Conservation (phyloP, 768 basidiomycete species). For the Lactarius hengduanensis region DNA sequence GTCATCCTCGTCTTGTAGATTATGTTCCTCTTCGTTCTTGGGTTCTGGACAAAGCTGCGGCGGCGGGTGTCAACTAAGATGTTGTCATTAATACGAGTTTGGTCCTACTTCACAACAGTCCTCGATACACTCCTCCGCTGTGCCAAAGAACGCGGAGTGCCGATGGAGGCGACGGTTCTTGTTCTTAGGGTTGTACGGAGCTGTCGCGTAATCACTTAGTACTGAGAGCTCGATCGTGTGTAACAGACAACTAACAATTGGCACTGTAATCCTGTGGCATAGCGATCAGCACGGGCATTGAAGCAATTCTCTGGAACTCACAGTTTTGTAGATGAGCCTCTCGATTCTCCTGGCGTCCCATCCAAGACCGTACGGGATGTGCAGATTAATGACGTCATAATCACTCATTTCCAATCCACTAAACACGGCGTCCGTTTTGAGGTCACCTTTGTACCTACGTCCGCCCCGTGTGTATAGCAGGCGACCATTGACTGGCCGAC, state of each 20-base stretch:
- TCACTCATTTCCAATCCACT: slow-evolving; percentile 54
- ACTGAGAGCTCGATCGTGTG: background rate
- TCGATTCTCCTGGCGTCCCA: slow-evolving; percentile 58
- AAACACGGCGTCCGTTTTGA: slow-evolving; percentile 46
- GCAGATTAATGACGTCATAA: slow-evolving; percentile 53
- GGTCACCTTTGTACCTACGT: slow-evolving; percentile 50
- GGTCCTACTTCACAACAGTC: slow-evolving; percentile 58
- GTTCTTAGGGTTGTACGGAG: slow-evolving; percentile 63
- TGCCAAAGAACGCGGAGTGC: slow-evolving; percentile 63
- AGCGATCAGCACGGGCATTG: slow-evolving; percentile 13
- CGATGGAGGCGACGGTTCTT: slow-evolving; percentile 58
- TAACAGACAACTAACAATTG: slow-evolving; percentile 46
- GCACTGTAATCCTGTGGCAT: slow-evolving; percentile 47
- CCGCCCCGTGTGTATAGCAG: slow-evolving; percentile 25
- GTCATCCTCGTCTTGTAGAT: slow-evolving; percentile 53
- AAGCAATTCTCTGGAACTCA: slow-evolving; percentile 32
- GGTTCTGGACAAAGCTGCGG: slow-evolving; percentile 55
- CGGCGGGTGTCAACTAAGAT: background rate
- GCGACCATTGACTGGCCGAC: slow-evolving; percentile 39
- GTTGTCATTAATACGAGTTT: background rate
- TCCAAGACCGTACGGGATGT: slow-evolving; percentile 61
- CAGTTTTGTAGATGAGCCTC: slow-evolving; percentile 57
- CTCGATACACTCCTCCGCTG: slow-evolving; percentile 52
- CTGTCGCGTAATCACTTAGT: slow-evolving; percentile 32
- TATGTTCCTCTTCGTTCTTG: slow-evolving; percentile 53